Base-by-base conservation (phyloP, 108 stramenopile species). In the Mediolabrus comicus region DNA sequence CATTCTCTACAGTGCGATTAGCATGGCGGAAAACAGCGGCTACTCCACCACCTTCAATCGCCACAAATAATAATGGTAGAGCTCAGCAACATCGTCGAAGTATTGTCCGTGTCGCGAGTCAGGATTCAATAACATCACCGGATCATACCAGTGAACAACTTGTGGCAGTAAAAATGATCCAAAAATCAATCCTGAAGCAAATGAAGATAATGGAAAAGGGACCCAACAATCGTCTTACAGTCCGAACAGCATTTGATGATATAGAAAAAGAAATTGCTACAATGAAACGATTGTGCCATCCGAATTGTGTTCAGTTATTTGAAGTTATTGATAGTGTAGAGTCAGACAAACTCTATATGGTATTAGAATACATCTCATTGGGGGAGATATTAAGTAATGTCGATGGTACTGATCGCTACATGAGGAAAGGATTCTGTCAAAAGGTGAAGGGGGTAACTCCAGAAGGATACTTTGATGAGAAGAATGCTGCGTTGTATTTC, bases 251-350 rank as follows among this genome's bases (percentile, higher is more conserved):
- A 53, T 73, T 86, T 30, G 86, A 94, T 29, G 83, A 92, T 51
- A 91, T 96, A 11, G 91, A 94, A 56, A 79, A 83, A 26, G 95
- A 96, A 55, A 92, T 95, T 61, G 96, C 91, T n/a, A 62, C 92
- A 4, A 94, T 95, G 92, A 95, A 95, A 60, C 81, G 87, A 34
- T 52, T 97, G 35, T 72, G 74, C 11, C 96, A 97, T 83, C 93
- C 92, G 4, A 94, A 95, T 65, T 46, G 93, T 11, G 94, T 97
- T 1, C 61, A 60, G 16, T 62, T 97, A 11, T 82, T 69, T 61
- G 90, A 96, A 64, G 93, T 93, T 12, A 90, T 96, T 62, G 92
- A 96, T 64, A 88, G 85, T 39, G 87, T 87, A 28, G 87, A 92
- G 39, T 80, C 80, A 3, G 90, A 95, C 59, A 71, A 78, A 52